Conservation (phyloP, 176 grass and related monocot species). For the Thinopyrum elongatum region DNA sequence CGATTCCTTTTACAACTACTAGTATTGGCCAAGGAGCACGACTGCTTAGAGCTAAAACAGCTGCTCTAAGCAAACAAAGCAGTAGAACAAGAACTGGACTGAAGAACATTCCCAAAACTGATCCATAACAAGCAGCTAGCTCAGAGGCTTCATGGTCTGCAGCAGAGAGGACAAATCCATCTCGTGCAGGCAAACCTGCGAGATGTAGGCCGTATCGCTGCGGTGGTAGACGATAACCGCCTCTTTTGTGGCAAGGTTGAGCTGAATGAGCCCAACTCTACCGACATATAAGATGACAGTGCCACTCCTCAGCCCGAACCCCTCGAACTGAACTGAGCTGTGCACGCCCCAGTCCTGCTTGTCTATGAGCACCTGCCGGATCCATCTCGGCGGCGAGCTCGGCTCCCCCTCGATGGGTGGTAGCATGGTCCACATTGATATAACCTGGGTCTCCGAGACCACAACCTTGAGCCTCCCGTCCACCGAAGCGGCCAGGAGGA, state of each 20-base stretch:
- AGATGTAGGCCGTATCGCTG: not conserved
- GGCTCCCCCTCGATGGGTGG: not conserved
- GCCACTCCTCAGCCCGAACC: not conserved
- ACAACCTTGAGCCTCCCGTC: not conserved
- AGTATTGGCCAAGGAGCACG: not conserved
- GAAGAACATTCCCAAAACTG: not conserved
- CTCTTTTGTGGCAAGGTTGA: conserved; percentile 3
- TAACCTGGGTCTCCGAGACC: not conserved
- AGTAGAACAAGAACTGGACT: not conserved
- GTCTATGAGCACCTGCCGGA: not conserved
- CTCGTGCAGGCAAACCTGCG: conserved; percentile 17
- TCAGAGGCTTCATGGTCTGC: not conserved
- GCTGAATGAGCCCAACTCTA: not conserved
- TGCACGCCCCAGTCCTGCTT: conserved; percentile 14
- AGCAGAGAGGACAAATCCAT: not conserved
- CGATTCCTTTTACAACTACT: not conserved
- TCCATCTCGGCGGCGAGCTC: not conserved
- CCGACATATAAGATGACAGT: not conserved
- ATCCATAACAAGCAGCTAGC: not conserved
- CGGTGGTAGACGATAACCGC: not conserved
- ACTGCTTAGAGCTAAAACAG: not conserved
- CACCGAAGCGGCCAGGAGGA: not conserved
- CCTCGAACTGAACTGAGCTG: conserved; percentile 19
- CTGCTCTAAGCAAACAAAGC: not conserved
- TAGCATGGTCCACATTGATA: conserved; percentile 8